Base-by-base conservation (phyloP, 768 basidiomycete species). In the Chalciporus piperatus region DNA sequence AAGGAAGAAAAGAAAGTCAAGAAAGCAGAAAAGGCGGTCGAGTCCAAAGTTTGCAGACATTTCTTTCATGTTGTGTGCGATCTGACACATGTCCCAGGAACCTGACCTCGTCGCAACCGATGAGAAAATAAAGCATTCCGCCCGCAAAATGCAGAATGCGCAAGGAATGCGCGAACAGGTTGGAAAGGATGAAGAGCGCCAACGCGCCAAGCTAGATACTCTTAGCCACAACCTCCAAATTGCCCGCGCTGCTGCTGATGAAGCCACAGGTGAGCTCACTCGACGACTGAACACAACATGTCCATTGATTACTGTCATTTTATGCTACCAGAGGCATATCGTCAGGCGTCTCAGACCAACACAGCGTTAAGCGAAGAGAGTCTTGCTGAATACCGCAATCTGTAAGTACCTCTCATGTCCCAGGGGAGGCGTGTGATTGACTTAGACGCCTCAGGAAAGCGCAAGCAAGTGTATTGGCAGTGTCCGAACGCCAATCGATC, bases 1-100 rank as follows among this genome's bases (percentile, higher is more conserved):
- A 88, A 89, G 71, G 85, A 87, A 58, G 94, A 99, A 70, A 87
- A 86, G 70, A 80, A 72, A 41, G 85, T 96, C 51, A 97, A 97
- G 74, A 90, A 87, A 67, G 87, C 87, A 1, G 95, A 98, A 70
- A 98, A 95, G 68, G 75, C 83, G 0, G 69, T 95, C 9, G 96
- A 98, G 52, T 82, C 77, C 14, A 92, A 90, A 75, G 94, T 87
- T 33, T 35, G 76, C 60, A 19, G 14, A 37, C 22, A 1, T n/a
- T 47, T n/a, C 1, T 6, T 30, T 22, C 16, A 23, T 3, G 33
- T 14, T 17, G 10, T 5, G 1, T 25, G n/a, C 35, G n/a, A n/a
- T 45, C n/a, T 49, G 19, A 55, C 41, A 6, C 23, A 16, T 45
- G 8, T 17, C n/a, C 28, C 55, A 96, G 93, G 82, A 82, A 71